Conservation (phyloP, 495 filamentous ascomycete species). For the Aspergillus avenaceus region DNA sequence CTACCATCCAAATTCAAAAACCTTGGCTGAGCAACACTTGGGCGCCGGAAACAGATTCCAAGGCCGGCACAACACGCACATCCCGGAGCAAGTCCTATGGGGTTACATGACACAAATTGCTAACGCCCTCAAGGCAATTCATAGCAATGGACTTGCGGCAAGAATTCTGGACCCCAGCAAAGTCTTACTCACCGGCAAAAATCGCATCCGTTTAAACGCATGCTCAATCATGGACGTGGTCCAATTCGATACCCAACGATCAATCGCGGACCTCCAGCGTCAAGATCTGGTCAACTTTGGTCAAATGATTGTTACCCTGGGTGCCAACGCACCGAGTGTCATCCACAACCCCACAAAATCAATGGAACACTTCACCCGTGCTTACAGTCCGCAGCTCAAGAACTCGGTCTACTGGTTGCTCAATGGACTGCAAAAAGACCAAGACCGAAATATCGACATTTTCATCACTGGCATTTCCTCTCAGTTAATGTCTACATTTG, state of each 20-base stretch:
- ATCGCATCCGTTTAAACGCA: constrained; percentile 82
- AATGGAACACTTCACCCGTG: constrained; percentile 66
- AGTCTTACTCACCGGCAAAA: constrained; percentile 64
- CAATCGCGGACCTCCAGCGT: constrained; percentile 72
- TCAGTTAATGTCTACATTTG: constrained; percentile 65
- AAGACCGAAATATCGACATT: constrained; percentile 67
- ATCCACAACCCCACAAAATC: constrained; percentile 54
- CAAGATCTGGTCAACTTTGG: constrained; percentile 88
- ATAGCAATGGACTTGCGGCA: constrained; percentile 75
- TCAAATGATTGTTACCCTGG: constrained; percentile 73
- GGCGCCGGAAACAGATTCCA: constrained; percentile 51
- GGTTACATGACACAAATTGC: constrained; percentile 88
- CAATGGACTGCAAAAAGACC: constrained; percentile 42
- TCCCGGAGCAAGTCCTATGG: constrained; percentile 82
- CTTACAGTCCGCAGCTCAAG: constrained; percentile 69
- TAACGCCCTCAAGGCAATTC: constrained; percentile 83
- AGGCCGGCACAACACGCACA: constrained; percentile 41
- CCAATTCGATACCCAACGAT: constrained; percentile 62
- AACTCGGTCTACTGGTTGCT: constrained; percentile 77
- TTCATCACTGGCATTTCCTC: constrained; percentile 72
- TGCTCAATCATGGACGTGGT: constrained; percentile 87
- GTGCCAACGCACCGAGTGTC: constrained; percentile 56
- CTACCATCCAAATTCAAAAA: constrained; percentile 88
- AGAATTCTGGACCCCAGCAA: constrained; percentile 80
- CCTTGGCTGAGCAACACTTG: constrained; percentile 80